These are phyloP conservation scores for Bryoglossum gracile DNA, from an alignment of 495 filamentous ascomycete genomes.

Conservation along the genomic window DNA sequence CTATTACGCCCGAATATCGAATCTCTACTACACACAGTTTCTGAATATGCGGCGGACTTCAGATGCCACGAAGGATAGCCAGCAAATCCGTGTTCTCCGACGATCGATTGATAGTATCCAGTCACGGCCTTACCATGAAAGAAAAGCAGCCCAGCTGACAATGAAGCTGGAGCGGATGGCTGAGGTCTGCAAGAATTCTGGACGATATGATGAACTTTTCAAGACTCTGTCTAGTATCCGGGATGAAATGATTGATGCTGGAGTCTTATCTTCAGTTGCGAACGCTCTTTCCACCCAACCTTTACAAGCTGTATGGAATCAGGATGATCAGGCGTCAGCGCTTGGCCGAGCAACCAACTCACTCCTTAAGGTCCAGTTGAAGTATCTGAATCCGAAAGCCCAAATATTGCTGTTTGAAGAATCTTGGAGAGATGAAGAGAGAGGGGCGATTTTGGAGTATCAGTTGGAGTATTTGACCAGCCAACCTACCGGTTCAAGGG, in stretches of 20 bases:
- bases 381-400: constrained; percentile 7
- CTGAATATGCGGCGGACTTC: constrained; percentile 31
- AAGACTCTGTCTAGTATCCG: constrained; percentile 39
- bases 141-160: constrained; percentile 35
- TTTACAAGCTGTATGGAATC: constrained; percentile 30
- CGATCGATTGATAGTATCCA: constrained; percentile 44
- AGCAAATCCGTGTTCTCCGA: constrained; percentile 40
- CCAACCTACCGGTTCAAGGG: constrained; percentile 1
- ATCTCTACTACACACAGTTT: constrained; percentile 66
- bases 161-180: constrained; percentile 40
- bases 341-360: constrained; percentile 40
- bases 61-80: constrained; percentile 31
- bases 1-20: constrained; percentile 60
- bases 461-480: constrained; percentile 28
- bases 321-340: constrained; percentile 31
- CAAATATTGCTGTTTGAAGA: constrained; percentile 3
- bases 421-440: constrained; percentile 28
- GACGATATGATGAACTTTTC: constrained; percentile 37
- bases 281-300: constrained; percentile 29
- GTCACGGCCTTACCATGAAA: constrained; percentile 34
- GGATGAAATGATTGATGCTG: constrained; percentile 39
- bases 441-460: constrained; percentile 43
- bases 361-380: constrained; percentile 39
- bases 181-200: constrained; percentile 17
- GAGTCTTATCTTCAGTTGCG: constrained; percentile 35